Evolutionary conservation across 306 rosid species (phyloP).

Genomic region (Elaeagnus macrophylla): DNA sequence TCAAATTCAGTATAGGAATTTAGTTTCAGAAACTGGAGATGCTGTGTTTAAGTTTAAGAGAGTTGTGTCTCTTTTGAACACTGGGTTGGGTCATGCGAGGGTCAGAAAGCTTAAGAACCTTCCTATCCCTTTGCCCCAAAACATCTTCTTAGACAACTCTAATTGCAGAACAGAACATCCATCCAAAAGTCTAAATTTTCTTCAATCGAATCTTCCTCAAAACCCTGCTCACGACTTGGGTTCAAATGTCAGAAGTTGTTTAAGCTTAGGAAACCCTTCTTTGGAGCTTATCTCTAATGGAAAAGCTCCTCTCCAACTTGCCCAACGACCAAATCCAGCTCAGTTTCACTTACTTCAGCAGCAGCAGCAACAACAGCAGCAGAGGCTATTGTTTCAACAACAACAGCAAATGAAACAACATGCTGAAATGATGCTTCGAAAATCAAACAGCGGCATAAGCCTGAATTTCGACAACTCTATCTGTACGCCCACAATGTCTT

Average conservation of each 20-base stretch:
- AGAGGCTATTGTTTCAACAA: constrained; percentile 50
- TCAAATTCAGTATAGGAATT: constrained; percentile 47
- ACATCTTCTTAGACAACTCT: constrained; percentile 60
- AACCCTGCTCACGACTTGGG: constrained; percentile 52
- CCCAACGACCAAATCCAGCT: constrained; percentile 40
- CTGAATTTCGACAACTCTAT: constrained; percentile 80
- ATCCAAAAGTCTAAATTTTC: constrained; percentile 33
- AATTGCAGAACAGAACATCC: constrained; percentile 33
- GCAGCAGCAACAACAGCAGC: constrained; percentile 50
- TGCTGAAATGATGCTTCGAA: constrained; percentile 64
- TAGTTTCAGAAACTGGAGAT: constrained; percentile 70
- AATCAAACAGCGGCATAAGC: constrained; percentile 65
- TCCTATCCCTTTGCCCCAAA: constrained; percentile 49
- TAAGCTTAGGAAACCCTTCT: constrained; percentile 49
- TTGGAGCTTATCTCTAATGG: constrained; percentile 63
- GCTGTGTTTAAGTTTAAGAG: constrained; percentile 79
- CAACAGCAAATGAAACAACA: constrained; percentile 45
- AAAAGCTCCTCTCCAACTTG: constrained; percentile 54
- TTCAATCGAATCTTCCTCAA: constrained; percentile 36
- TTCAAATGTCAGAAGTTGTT: constrained; percentile 31
- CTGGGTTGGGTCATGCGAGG: constrained; percentile 80
- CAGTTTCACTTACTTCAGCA: constrained; percentile 56
- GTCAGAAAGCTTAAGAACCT: constrained; percentile 51
- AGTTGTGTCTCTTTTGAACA: constrained; percentile 70
- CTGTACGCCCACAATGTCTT: constrained; percentile 83